These are phyloP conservation scores for Penicillium rolfsii DNA, from an alignment of 2,329 filamentous ascomycete species.

Conservation along the genomic window DNA sequence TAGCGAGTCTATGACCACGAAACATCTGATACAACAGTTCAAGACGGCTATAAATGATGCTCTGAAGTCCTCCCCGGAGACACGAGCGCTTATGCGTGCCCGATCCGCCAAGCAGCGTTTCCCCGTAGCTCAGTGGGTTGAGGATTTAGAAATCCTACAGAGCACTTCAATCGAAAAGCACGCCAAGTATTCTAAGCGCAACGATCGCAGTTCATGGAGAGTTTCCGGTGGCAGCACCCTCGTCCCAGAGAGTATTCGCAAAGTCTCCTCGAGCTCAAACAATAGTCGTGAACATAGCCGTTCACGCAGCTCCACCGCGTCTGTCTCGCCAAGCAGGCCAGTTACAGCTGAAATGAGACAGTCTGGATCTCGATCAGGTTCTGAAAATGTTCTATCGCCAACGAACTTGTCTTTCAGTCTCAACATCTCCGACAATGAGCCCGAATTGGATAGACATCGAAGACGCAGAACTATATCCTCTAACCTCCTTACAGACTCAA, in stretches of 20 bases:
- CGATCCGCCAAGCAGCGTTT: slow-evolving; percentile 67
- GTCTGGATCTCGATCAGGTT: slow-evolving; percentile 8
- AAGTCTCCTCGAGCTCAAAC: slow-evolving; percentile 7
- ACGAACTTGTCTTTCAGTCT: background rate
- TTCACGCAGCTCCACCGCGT: slow-evolving; percentile 4
- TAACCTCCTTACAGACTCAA: background rate
- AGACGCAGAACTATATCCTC: background rate
- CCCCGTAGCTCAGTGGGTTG: slow-evolving; percentile 68
- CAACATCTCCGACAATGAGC: background rate
- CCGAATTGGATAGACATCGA: background rate
- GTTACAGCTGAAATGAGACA: slow-evolving; percentile 4
- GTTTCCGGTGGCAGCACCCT: slow-evolving; percentile 5
- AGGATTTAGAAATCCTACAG: slow-evolving; percentile 66
- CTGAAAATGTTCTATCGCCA: slow-evolving; percentile 1
- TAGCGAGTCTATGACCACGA: slow-evolving; percentile 62
- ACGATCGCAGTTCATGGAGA: slow-evolving; percentile 24
- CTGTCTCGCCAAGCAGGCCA: slow-evolving; percentile 5
- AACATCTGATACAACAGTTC: slow-evolving; percentile 67
- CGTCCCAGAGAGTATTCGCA: slow-evolving; percentile 3
- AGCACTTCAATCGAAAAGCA: slow-evolving; percentile 61
- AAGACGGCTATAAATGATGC: slow-evolving; percentile 66
- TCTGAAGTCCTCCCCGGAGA: slow-evolving; percentile 56
- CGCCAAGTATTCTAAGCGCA: slow-evolving; percentile 46
- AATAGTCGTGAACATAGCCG: slow-evolving; percentile 12
- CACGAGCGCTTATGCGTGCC: slow-evolving; percentile 65